These are phyloP conservation scores for Globisporangium parvum DNA, from an alignment of 352 stramenopile species.

Conservation along the genomic window DNA sequence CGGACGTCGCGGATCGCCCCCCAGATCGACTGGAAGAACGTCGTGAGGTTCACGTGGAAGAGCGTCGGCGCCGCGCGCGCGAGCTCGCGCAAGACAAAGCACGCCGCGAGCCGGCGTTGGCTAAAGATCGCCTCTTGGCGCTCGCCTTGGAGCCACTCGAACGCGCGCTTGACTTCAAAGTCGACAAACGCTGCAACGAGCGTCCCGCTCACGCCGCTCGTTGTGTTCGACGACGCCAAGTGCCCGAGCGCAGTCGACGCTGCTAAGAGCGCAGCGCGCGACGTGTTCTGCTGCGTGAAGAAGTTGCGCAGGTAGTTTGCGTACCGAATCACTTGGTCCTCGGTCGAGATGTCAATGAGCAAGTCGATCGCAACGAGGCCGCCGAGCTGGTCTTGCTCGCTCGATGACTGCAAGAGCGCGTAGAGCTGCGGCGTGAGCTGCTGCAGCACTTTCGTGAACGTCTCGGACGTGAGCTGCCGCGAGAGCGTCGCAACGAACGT, in stretches of 20 bases:
- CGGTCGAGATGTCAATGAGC: slow-evolving; percentile 76
- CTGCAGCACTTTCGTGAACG: slow-evolving; percentile 67
- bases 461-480: slow-evolving; percentile 72
- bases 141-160: slow-evolving; percentile 83
- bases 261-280: slow-evolving; percentile 49
- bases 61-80: slow-evolving; percentile 82
- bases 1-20: slow-evolving; percentile 63
- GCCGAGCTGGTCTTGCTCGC: slow-evolving; percentile 67
- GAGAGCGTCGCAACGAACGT: slow-evolving; percentile 55
- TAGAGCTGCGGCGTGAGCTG: slow-evolving; percentile 78
- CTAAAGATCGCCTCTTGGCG: slow-evolving; percentile 68
- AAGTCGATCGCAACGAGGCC: slow-evolving; percentile 68
- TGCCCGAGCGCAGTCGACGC: slow-evolving; percentile 77
- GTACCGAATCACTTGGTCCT: slow-evolving; percentile 89
- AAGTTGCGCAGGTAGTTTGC: slow-evolving; percentile 88
- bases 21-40: slow-evolving; percentile 92
- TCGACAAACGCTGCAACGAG: slow-evolving; percentile 88
- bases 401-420: slow-evolving; percentile 49
- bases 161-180: slow-evolving; percentile 88
- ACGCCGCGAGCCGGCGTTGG: slow-evolving; percentile 69
- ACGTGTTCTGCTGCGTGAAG: slow-evolving; percentile 64
- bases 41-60: slow-evolving; percentile 89
- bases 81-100: slow-evolving; percentile 85
- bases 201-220: slow-evolving; percentile 70
- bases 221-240: slow-evolving; percentile 62